These are phyloP conservation scores for Thielaviopsis musarum DNA, from an alignment of 2,329 filamentous ascomycete genomes.

Conservation along the genomic window DNA sequence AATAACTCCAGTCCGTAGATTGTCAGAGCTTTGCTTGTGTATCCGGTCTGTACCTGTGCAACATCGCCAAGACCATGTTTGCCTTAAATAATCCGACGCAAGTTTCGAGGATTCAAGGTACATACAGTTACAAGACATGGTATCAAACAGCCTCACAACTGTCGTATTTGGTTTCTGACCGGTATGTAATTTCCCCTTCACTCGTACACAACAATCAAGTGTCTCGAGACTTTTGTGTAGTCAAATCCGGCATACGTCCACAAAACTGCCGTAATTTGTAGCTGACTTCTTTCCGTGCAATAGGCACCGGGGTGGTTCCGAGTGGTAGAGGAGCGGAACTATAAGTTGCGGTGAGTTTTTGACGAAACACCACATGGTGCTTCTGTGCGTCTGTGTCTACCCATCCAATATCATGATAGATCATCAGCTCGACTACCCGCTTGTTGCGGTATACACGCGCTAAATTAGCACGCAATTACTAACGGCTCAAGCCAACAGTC, in stretches of 20 bases:
- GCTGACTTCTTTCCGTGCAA: background rate
- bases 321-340: background rate
- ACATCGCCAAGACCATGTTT: background rate
- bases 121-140: background rate
- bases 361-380: background rate
- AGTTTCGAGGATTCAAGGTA: background rate
- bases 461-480: background rate
- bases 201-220: too few relatives aligned
- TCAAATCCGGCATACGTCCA: too few relatives aligned
- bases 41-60: background rate
- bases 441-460: background rate
- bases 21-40: background rate
- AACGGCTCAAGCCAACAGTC: background rate
- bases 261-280: background rate
- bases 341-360: background rate
- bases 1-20: too few relatives aligned
- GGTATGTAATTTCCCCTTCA: too few relatives aligned
- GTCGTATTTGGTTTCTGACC: too few relatives aligned
- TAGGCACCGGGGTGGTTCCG: background rate
- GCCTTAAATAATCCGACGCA: background rate
- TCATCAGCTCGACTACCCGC: background rate
- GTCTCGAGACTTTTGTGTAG: too few relatives aligned
- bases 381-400: background rate
- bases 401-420: background rate
- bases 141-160: background rate